Evolutionary conservation across 768 basidiomycete species (phyloP).

Genomic region (Pulveroboletus ravenelii): DNA sequence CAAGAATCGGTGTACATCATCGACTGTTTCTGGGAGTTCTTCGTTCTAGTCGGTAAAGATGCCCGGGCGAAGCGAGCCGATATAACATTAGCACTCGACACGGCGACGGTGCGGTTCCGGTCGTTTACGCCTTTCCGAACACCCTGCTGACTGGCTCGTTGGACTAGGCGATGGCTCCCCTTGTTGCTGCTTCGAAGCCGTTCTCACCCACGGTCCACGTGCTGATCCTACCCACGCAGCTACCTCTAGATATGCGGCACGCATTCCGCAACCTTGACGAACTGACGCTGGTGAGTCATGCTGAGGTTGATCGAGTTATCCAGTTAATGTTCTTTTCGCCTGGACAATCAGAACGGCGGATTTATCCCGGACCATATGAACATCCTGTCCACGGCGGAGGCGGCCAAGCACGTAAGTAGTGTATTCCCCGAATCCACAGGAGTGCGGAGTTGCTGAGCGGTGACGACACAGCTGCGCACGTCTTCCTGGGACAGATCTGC

Average conservation of each 20-base stretch:
- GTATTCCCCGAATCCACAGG: neutral
- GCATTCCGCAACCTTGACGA: conserved; percentile 71
- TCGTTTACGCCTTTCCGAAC: neutral
- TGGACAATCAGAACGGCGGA: conserved; percentile 43
- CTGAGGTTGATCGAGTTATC: neutral
- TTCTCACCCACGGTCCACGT: conserved; percentile 72
- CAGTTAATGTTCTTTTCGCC: neutral
- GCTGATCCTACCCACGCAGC: conserved; percentile 64
- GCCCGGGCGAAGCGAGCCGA: conserved; percentile 57
- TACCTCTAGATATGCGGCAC: conserved; percentile 66
- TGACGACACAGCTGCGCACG: conserved; percentile 43
- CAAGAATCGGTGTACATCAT: conserved; percentile 56
- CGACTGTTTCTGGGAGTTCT: conserved; percentile 78
- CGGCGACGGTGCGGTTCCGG: conserved; percentile 45
- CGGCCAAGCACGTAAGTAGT: conserved; percentile 51
- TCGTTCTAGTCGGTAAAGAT: conserved; percentile 62
- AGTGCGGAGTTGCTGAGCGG: conserved; percentile 1
- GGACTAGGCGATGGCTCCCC: conserved; percentile 48
- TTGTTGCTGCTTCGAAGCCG: conserved; percentile 51
- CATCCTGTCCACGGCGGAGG: conserved; percentile 53
- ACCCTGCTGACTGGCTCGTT: neutral
- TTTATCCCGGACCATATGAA: conserved; percentile 74
- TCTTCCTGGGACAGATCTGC: conserved; percentile 45
- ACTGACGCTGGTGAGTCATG: conserved; percentile 44
- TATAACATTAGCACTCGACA: conserved; percentile 57